Base-by-base conservation (phyloP, 139 green algal genomes). In the Chlamydomonas sp. region DNA sequence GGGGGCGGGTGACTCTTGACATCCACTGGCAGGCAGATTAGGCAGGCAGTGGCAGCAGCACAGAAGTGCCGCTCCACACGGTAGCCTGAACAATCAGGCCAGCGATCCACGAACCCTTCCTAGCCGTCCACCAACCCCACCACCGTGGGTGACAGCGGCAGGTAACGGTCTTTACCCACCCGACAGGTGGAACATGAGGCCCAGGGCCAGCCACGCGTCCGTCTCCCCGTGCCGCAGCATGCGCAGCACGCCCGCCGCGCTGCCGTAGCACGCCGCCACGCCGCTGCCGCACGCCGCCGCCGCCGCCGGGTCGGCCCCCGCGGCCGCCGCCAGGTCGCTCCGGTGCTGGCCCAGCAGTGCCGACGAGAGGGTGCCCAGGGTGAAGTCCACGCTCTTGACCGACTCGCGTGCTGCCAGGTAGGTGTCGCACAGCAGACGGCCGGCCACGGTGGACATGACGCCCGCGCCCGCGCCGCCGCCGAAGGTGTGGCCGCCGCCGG, bases 361-460 rank as follows among this genome's bases (percentile, higher is more conserved):
- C 17, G 75, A n/a, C 1, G 96, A 92, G 68, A 99, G 95, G 7
- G 96, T 96, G 71, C 85, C 91, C 49, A 99, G 93, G 8, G 96
- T 98, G 95, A 99, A 99, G 91, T 98, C 97, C 58, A 98, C 96
- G 91, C 98, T 96, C 75, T 91, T 93, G 77, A 99, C 93, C 67
- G 99, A 91, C 94, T 99, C 98, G 3, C 96, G 90, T 1, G 97
- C 95, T 76, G 87, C 90, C 18, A 99, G 91, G 90, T 99, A 99
- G 17, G 98, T 99, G 94, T 99, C 98, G 86, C 96, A 98, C 82
- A 99, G 90, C 85, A 99, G 93, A 49, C 98, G 93, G 58, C 97
- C 90, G 5, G 90, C 90, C 60, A 93, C n/a, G 12, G 77, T 92
- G 68, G 88, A 88, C 87, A 98, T 88, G n/a, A 95, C 79, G n/a